Evolutionary conservation across 805 yeast species (phyloP).

Genomic region (Suhomyces emberorum): DNA sequence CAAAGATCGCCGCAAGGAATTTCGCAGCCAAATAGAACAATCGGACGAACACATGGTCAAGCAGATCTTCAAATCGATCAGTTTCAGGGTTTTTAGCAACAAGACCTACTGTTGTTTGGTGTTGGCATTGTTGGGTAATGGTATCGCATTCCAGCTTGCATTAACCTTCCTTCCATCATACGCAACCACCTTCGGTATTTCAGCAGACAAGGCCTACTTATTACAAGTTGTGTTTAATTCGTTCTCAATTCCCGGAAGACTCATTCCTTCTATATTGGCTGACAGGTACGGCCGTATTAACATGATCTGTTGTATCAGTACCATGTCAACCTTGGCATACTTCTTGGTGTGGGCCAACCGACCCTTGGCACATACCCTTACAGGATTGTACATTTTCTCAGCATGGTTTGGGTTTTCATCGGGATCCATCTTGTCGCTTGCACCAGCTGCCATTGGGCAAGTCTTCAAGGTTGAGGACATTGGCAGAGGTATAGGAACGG

Average conservation of each 20-base stretch:
- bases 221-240: conserved; percentile 23
- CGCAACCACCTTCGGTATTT: conserved; percentile 22
- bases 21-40: conserved; percentile 2
- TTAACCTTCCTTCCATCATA: conserved; percentile 23
- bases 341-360: conserved; percentile 26
- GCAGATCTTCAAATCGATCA: conserved; percentile 21
- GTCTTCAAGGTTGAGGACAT: conserved; percentile 24
- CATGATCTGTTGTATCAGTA: conserved; percentile 20
- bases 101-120: conserved; percentile 20
- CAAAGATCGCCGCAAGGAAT: conserved; percentile 17
- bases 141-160: conserved; percentile 27
- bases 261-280: conserved; percentile 23
- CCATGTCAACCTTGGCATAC: conserved; percentile 16
- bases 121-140: conserved; percentile 25
- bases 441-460: conserved; percentile 26
- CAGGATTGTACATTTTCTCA: conserved; percentile 22
- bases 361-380: conserved; percentile 21
- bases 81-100: conserved; percentile 23
- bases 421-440: conserved; percentile 23
- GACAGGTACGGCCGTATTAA: conserved; percentile 26
- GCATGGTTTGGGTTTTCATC: conserved; percentile 26
- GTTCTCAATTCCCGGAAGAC: conserved; percentile 25
- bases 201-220: conserved; percentile 16
- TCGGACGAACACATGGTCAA: conserved; percentile 4
- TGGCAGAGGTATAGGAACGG: conserved; percentile 25